phyloP scores from a whole-genome alignment of 768 basidiomycete species.

The Suillus subaureus region DNA sequence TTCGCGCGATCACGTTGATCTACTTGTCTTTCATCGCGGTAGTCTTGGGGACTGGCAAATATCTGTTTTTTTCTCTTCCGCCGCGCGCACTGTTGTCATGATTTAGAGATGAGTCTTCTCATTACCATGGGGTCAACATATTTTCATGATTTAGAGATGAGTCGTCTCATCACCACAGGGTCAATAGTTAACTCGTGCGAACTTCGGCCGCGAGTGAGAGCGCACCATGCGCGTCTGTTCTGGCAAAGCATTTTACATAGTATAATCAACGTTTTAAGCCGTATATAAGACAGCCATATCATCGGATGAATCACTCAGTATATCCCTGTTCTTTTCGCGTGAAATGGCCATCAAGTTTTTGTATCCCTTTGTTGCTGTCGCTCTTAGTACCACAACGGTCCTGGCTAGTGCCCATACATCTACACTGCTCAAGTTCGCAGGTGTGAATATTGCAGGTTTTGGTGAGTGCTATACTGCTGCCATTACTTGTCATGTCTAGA shows the following conservation, averaged over 20 bases:
- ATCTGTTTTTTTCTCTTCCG: neutral
- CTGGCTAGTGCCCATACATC: slow-evolving; percentile 21
- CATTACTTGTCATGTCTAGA: neutral
- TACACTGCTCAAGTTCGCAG: slow-evolving; percentile 37
- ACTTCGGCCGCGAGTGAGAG: slow-evolving; percentile 5
- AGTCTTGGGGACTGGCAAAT: neutral
- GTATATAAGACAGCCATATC: slow-evolving; percentile 15
- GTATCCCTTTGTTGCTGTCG: slow-evolving; percentile 13
- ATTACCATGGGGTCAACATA: slow-evolving; percentile 1
- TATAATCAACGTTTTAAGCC: slow-evolving; percentile 9
- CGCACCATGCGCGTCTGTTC: neutral
- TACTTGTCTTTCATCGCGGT: neutral
- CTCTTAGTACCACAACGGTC: slow-evolving; percentile 13
- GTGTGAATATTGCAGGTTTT: slow-evolving; percentile 58
- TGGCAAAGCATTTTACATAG: slow-evolving; percentile 8
- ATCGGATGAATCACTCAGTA: neutral
- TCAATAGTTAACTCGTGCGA: neutral
- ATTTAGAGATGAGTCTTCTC: neutral
- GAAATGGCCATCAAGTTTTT: slow-evolving; percentile 24
- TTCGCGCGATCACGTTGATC: neutral
- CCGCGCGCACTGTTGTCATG: neutral
- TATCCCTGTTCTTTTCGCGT: neutral
- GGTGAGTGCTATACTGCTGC: slow-evolving; percentile 20
- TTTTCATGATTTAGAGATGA: neutral
- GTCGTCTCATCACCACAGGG: neutral